A percentile compares a stretch with the other conserved stretches of the same genome.
Evolutionary conservation across 108 stramenopile species (phyloP).

Genomic region (Schizochytrium sp.): DNA sequence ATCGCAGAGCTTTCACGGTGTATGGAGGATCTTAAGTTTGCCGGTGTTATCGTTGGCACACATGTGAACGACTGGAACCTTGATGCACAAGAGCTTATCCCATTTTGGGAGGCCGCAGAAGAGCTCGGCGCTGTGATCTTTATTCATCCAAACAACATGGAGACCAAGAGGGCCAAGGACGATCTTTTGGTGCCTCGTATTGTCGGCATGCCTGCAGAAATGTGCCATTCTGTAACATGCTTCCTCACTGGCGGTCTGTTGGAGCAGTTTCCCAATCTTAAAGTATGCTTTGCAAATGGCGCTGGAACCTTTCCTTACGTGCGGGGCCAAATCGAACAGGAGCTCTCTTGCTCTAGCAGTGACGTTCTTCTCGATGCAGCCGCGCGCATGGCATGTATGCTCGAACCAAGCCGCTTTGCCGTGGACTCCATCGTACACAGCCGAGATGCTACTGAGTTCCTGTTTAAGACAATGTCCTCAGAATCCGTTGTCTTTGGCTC

Average conservation of each 20-base stretch:
- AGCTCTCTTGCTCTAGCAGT: slow-evolving; percentile 9
- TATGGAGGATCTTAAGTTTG: slow-evolving; percentile 50
- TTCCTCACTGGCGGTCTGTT: slow-evolving; percentile 63
- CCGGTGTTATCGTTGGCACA: slow-evolving; percentile 59
- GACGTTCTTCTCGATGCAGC: slow-evolving; percentile 39
- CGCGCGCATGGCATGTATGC: background rate
- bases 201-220: slow-evolving; percentile 64
- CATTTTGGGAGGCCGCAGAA: slow-evolving; percentile 52
- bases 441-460: background rate
- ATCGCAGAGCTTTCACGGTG: slow-evolving; percentile 63
- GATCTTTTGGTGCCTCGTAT: slow-evolving; percentile 58
- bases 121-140: slow-evolving; percentile 49
- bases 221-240: slow-evolving; percentile 31
- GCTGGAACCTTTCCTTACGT: slow-evolving; percentile 56
- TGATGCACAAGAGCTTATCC: slow-evolving; percentile 48
- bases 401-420: background rate
- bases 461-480: background rate
- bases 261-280: slow-evolving; percentile 60
- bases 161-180: background rate
- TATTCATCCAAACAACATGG: slow-evolving; percentile 63
- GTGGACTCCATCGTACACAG: slow-evolving; percentile 59
- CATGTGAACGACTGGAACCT: slow-evolving; percentile 64
- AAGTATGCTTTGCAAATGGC: slow-evolving; percentile 63
- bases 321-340: slow-evolving; percentile 60
- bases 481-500: slow-evolving; percentile 61